phyloP scores from a whole-genome alignment of 2,329 filamentous ascomycete genomes.

The Herpotrichia juniperi region DNA sequence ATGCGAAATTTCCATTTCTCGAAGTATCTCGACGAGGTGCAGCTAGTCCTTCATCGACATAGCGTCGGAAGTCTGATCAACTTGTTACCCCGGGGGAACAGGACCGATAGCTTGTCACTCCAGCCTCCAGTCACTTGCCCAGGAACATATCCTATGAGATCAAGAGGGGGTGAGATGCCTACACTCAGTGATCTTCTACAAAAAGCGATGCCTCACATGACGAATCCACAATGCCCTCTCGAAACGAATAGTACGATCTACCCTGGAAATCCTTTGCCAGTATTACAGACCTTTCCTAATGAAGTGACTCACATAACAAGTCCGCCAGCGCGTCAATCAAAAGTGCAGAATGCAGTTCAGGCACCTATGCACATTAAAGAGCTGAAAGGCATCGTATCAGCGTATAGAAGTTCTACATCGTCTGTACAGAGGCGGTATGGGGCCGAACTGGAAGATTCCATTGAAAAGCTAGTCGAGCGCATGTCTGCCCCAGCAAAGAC shows the following conservation, averaged over 20 bases:
- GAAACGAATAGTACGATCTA: no score
- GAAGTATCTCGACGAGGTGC: constrained; percentile 51
- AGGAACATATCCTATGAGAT: neutral
- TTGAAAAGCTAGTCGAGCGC: constrained; percentile 32
- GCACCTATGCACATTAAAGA: constrained; percentile 4
- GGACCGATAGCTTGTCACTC: neutral
- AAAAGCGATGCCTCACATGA: neutral
- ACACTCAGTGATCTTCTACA: constrained; percentile 1
- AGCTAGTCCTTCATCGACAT: constrained; percentile 38
- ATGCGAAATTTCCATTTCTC: constrained; percentile 57
- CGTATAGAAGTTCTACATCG: constrained; percentile 27
- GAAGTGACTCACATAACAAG: neutral
- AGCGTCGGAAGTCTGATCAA: no score
- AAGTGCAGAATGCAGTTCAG: no score
- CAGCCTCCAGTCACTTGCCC: neutral
- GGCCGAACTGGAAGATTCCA: constrained; percentile 42
- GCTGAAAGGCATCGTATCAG: constrained; percentile 19
- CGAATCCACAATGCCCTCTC: no score
- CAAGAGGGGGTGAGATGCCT: constrained; percentile 1
- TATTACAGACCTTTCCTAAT: neutral
- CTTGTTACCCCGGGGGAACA: no score
- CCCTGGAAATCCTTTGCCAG: neutral
- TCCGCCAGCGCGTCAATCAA: no score
- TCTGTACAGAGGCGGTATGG: constrained; percentile 49
- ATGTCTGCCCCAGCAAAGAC: neutral